Evolutionary conservation across 768 basidiomycete species (phyloP).

Genomic region (Xerocomellus amylosporus): DNA sequence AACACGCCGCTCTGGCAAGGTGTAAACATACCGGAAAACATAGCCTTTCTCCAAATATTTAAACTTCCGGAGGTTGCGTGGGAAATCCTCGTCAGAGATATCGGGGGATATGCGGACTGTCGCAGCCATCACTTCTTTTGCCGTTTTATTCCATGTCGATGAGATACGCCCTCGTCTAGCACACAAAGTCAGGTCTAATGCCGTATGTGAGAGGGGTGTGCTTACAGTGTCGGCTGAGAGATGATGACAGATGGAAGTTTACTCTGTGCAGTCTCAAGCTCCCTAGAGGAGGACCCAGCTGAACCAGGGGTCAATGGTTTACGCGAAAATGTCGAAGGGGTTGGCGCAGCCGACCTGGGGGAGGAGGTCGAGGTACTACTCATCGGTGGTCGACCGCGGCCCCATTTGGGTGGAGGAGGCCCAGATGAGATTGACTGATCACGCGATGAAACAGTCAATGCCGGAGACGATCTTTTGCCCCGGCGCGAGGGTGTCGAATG

Average conservation of each 20-base stretch:
- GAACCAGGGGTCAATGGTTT: slow-evolving; percentile 11
- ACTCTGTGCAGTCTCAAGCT: not conserved
- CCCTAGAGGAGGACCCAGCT: slow-evolving; percentile 13
- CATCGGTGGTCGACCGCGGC: slow-evolving; percentile 2
- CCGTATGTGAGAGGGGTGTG: not conserved
- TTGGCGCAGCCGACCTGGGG: not conserved
- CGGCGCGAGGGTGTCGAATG: slow-evolving; percentile 1
- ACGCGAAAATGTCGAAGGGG: slow-evolving; percentile 3
- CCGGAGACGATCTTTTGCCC: slow-evolving; percentile 15
- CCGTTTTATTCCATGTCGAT: slow-evolving; percentile 31
- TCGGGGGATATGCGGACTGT: slow-evolving; percentile 33
- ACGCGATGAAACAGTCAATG: slow-evolving; percentile 3
- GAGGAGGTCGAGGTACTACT: slow-evolving; percentile 9
- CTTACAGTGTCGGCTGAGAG: slow-evolving; percentile 25
- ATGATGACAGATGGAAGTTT: slow-evolving; percentile 18
- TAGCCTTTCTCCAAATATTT: slow-evolving; percentile 55
- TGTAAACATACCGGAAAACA: slow-evolving; percentile 38
- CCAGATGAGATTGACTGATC: slow-evolving; percentile 15
- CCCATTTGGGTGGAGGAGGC: slow-evolving; percentile 6
- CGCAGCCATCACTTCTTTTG: slow-evolving; percentile 28
- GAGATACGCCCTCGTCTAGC: slow-evolving; percentile 27
- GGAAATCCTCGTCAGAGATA: slow-evolving; percentile 39
- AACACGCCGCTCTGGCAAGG: slow-evolving; percentile 3
- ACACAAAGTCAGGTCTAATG: slow-evolving; percentile 1
- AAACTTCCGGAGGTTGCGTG: slow-evolving; percentile 43